These are phyloP conservation scores for Teunomyces barrocoloradensis DNA, from an alignment of 805 yeast species.

Conservation along the genomic window DNA sequence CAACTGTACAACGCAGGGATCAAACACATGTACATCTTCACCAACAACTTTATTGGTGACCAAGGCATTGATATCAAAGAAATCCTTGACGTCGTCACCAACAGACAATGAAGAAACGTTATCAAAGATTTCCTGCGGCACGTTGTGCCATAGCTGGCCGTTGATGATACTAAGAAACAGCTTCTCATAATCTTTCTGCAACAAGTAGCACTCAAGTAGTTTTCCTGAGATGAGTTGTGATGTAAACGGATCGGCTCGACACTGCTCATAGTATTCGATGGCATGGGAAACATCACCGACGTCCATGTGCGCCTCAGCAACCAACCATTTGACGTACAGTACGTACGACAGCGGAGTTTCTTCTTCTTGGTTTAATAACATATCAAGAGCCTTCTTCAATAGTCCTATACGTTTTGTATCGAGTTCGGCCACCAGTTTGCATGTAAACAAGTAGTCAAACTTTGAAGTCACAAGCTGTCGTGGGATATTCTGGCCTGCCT, in stretches of 20 bases:
- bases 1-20: constrained; percentile 7
- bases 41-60: constrained; percentile 5
- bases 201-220: constrained; percentile 36
- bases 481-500: constrained; percentile 21
- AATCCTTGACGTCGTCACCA: not conserved
- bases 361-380: not conserved
- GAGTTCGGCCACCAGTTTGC: constrained; percentile 5
- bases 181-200: constrained; percentile 21
- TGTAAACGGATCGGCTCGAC: constrained; percentile 4
- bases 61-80: constrained; percentile 17
- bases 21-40: constrained; percentile 5
- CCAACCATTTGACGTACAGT: constrained; percentile 42
- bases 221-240: constrained; percentile 31
- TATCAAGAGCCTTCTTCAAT: constrained; percentile 3
- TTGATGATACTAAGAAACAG: constrained; percentile 5
- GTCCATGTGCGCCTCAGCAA: constrained; percentile 47
- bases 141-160: constrained; percentile 5
- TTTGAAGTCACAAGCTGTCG: not conserved
- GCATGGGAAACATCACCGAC: constrained; percentile 13
- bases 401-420: constrained; percentile 4
- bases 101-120: not conserved
- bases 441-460: constrained; percentile 7
- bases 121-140: not conserved
- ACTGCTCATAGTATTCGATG: constrained; percentile 16
- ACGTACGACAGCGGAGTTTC: constrained; percentile 2